These are phyloP conservation scores for Claviceps sp. DNA, from an alignment of 2,329 filamentous ascomycete genomes.

Conservation along the genomic window DNA sequence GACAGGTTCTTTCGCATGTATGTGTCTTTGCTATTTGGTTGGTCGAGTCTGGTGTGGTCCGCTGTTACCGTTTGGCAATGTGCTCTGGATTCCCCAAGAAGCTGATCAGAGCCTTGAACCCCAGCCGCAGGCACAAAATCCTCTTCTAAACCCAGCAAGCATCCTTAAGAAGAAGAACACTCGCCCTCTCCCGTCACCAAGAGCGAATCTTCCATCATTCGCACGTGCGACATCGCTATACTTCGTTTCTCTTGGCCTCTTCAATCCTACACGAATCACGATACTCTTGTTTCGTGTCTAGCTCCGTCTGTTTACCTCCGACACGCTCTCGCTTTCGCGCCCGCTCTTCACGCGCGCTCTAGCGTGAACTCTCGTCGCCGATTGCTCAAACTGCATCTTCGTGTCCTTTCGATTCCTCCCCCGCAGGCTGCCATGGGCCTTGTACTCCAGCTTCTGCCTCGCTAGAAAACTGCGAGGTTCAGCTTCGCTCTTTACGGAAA, in stretches of 20 bases:
- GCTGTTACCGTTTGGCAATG: neutral
- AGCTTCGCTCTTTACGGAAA: conserved; percentile 5
- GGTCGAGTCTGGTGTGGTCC: neutral
- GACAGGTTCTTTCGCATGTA: neutral
- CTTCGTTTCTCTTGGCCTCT: neutral
- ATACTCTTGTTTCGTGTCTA: neutral
- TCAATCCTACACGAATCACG: neutral
- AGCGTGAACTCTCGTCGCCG: neutral
- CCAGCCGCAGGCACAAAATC: neutral
- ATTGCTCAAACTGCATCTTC: neutral
- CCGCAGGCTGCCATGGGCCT: conserved; percentile 17
- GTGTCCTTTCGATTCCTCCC: neutral
- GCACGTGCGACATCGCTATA: neutral
- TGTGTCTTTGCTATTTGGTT: neutral
- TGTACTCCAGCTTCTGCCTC: conserved; percentile 17
- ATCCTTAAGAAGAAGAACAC: neutral
- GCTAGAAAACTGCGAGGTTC: conserved; percentile 18
- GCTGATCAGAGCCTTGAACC: neutral
- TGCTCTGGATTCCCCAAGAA: neutral
- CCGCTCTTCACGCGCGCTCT: neutral
- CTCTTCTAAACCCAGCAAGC: neutral
- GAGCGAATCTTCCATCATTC: neutral
- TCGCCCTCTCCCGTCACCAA: neutral
- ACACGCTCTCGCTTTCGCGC: neutral
- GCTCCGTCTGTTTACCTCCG: neutral